Evolutionary conservation across 2,329 filamentous ascomycete genomes (phyloP), one percentile per base, ranked within the genome.

Genomic region (Calonectria hongkongensis): DNA sequence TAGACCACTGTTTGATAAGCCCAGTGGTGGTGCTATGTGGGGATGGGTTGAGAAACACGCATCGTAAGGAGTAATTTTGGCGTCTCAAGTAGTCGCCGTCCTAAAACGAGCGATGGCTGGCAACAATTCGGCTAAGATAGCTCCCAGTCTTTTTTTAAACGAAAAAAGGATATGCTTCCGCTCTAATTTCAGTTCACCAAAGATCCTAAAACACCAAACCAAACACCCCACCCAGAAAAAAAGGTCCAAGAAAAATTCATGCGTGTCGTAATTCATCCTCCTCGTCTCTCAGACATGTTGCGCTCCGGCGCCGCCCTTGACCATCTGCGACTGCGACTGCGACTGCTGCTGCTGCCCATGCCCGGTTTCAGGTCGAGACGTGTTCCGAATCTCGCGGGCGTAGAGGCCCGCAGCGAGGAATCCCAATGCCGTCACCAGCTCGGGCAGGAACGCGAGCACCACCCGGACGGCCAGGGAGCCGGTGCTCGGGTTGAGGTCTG

Each of bases 401-500:
- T 8, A 41, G 30, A 60, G 39, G 41, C 72, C 72, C 8, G 25
- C 65, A 21, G 56, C 64, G n/a, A 73, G 27, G 51, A 73, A 58
- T 36, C n/a, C 50, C 60, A 72, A 16, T 13, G 51, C 56, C 30
- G 66, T 30, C 36, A 72, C 30, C 16, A 71, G 43, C 56, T 69
- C 72, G 3, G 68, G 68, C 6, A 73, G 60, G 41, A 73, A 68
- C 25, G 39, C 43, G 13, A 73, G 51, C 7, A 62, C n/a, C 21
- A 73, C 65, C 27, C 66, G 65, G 33, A 73, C 30, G 2, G 64
- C 68, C 21, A 71, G 56, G 36, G 68, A 65, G 28, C 64, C 71
- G 18, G 56, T 66, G 36, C 8, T 43, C 9, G 68, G 72, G 43
- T 69, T 62, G 50, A 71, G 50, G 25, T 60, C 41, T 2, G 58